A percentile compares a stretch with the other conserved stretches of the same genome.
Conservation (phyloP, 2,329 filamentous ascomycete genomes). For the Ophiosphaerella narmari region DNA sequence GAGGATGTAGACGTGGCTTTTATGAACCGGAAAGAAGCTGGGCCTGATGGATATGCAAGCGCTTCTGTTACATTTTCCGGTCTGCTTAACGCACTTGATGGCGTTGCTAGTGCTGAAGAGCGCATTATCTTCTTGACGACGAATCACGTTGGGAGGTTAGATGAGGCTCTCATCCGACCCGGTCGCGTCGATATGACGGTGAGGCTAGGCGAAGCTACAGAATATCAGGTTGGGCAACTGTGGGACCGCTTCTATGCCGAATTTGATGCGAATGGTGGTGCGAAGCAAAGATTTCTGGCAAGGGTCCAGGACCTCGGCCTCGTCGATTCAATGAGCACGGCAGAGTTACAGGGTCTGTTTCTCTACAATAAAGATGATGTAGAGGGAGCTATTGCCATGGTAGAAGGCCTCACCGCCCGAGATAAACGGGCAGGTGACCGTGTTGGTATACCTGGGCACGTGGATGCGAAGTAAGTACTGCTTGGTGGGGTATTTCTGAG, state of each 20-base stretch:
- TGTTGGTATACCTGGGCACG: slow-evolving; percentile 39
- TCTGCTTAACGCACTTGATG: slow-evolving; percentile 72
- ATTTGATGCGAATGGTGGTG: slow-evolving; percentile 66
- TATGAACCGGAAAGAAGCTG: slow-evolving; percentile 75
- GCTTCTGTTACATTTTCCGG: slow-evolving; percentile 94
- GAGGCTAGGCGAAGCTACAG: slow-evolving; percentile 83
- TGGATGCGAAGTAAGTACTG: slow-evolving; percentile 27
- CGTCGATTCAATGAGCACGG: slow-evolving; percentile 77
- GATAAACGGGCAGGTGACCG: slow-evolving; percentile 28
- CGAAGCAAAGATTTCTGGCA: slow-evolving; percentile 70
- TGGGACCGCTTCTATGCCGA: slow-evolving; percentile 97
- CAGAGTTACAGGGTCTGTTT: slow-evolving; percentile 91
- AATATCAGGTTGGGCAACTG: slow-evolving; percentile 81
- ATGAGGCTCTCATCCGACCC: slow-evolving; percentile 86
- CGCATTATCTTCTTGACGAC: slow-evolving; percentile 92
- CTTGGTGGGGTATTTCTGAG: not conserved
- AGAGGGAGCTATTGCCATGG: slow-evolving; percentile 82
- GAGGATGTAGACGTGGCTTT: slow-evolving; percentile 95
- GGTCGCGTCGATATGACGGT: slow-evolving; percentile 94
- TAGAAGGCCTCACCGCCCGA: slow-evolving; percentile 60
- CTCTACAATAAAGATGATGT: slow-evolving; percentile 92
- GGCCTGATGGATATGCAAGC: slow-evolving; percentile 81
- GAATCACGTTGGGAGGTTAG: slow-evolving; percentile 88
- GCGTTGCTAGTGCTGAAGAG: slow-evolving; percentile 93
- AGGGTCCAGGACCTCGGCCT: slow-evolving; percentile 72